These are phyloP conservation scores for Nakazawaea ernobii DNA, from an alignment of 805 yeast species.

Conservation along the genomic window DNA sequence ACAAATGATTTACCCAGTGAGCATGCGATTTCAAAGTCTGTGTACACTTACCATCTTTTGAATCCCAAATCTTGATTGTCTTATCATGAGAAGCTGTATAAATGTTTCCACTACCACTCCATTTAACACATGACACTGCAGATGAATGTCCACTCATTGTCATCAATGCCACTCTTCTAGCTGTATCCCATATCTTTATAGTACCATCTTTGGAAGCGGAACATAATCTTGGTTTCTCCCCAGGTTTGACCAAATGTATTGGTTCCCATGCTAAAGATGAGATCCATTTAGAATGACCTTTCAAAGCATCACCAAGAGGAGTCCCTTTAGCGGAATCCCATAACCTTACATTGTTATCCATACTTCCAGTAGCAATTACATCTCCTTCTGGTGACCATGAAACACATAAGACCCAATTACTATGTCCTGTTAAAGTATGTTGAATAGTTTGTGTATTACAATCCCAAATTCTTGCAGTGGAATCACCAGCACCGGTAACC, in stretches of 20 bases:
- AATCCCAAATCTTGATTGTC: constrained; percentile 89
- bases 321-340: constrained; percentile 82
- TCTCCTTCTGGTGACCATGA: constrained; percentile 91
- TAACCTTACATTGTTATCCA: constrained; percentile 83
- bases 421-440: constrained; percentile 75
- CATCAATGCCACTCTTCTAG: constrained; percentile 55
- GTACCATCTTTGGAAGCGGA: constrained; percentile 92
- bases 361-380: constrained; percentile 89
- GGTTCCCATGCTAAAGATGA: constrained; percentile 95
- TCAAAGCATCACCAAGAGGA: constrained; percentile 64
- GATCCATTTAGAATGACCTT: constrained; percentile 87
- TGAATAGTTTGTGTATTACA: constrained; percentile 91
- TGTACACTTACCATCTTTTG: constrained; percentile 66
- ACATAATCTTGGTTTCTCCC: constrained; percentile 65
- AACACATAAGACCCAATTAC: constrained; percentile 91
- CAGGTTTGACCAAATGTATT: constrained; percentile 64
- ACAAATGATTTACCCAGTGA: constrained; percentile 96
- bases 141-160: constrained; percentile 85
- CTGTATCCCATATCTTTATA: constrained; percentile 83
- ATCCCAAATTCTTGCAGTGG: constrained; percentile 95
- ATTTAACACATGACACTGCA: constrained; percentile 90
- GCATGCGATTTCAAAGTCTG: constrained; percentile 85
- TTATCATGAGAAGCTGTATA: constrained; percentile 94
- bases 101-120: constrained; percentile 87
- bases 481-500: constrained; percentile 96